These are phyloP conservation scores for Suillus cothurnatus DNA, from an alignment of 768 basidiomycete genomes.

Conservation along the genomic window DNA sequence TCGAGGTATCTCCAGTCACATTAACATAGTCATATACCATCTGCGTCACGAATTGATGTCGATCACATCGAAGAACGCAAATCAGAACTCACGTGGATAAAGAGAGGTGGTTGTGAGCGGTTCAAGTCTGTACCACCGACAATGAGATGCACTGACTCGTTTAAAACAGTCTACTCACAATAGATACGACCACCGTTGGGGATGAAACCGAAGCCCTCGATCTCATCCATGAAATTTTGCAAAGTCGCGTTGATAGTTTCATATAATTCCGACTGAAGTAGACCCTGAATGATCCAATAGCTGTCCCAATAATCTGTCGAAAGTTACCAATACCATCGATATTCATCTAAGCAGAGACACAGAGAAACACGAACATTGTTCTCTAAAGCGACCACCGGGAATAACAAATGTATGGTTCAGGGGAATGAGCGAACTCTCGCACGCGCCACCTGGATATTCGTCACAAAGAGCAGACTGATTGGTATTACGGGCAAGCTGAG, in stretches of 20 bases:
- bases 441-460: slow-evolving; percentile 47
- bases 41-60: slow-evolving; percentile 36
- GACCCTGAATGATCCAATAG: slow-evolving; percentile 87
- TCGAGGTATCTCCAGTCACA: slow-evolving; percentile 68
- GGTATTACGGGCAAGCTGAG: slow-evolving; percentile 72
- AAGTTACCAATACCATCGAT: slow-evolving; percentile 7
- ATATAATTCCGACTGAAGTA: slow-evolving; percentile 79
- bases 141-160: slow-evolving; percentile 1
- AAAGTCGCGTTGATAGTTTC: slow-evolving; percentile 74
- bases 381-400: slow-evolving; percentile 84
- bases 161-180: slow-evolving; percentile 45
- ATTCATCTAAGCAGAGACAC: neutral
- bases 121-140: slow-evolving; percentile 58
- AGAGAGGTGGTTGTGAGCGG: slow-evolving; percentile 91
- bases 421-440: slow-evolving; percentile 86
- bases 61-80: neutral
- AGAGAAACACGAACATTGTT: slow-evolving; percentile 63
- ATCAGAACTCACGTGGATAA: slow-evolving; percentile 61
- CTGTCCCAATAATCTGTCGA: slow-evolving; percentile 61
- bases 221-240: slow-evolving; percentile 95
- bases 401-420: slow-evolving; percentile 91
- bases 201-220: slow-evolving; percentile 84
- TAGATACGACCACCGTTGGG: slow-evolving; percentile 95
- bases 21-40: slow-evolving; percentile 89
- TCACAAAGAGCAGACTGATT: slow-evolving; percentile 70